phyloP scores from a whole-genome alignment of 805 yeast species.

The Monosporozyma servazzii region DNA sequence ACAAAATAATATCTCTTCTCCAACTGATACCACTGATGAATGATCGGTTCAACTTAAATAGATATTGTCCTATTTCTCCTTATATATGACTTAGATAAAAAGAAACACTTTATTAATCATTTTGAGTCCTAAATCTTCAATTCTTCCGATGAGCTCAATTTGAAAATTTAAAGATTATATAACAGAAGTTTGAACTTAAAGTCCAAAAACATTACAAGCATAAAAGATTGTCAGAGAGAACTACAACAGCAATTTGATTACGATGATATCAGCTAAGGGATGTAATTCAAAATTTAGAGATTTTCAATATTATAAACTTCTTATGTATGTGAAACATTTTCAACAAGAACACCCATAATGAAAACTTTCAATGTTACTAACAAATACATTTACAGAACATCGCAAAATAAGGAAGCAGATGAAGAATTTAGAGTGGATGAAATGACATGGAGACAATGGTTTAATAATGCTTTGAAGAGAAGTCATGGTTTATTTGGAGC shows the following conservation, averaged over 20 bases:
- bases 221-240: not conserved
- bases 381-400: constrained; percentile 7
- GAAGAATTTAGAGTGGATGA: constrained; percentile 22
- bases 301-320: constrained; percentile 20
- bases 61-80: not conserved
- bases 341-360: not conserved
- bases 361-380: not conserved
- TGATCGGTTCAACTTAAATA: not conserved
- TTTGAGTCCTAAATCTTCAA: not conserved
- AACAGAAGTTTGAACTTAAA: not conserved
- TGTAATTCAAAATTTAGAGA: constrained; percentile 9
- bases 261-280: not conserved
- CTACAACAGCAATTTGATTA: not conserved
- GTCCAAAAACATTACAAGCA: not conserved
- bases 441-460: constrained; percentile 34
- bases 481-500: constrained; percentile 37
- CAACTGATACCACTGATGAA: constrained; percentile 1
- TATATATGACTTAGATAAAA: not conserved
- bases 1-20: constrained; percentile 1
- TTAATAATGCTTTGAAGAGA: constrained; percentile 28
- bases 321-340: constrained; percentile 15
- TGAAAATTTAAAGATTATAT: not conserved
- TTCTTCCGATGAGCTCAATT: not conserved
- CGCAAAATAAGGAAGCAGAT: constrained; percentile 16
- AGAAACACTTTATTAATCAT: no score